These are phyloP conservation scores for Fusarium begoniae DNA, from an alignment of 2,329 filamentous ascomycete genomes.

Conservation along the genomic window DNA sequence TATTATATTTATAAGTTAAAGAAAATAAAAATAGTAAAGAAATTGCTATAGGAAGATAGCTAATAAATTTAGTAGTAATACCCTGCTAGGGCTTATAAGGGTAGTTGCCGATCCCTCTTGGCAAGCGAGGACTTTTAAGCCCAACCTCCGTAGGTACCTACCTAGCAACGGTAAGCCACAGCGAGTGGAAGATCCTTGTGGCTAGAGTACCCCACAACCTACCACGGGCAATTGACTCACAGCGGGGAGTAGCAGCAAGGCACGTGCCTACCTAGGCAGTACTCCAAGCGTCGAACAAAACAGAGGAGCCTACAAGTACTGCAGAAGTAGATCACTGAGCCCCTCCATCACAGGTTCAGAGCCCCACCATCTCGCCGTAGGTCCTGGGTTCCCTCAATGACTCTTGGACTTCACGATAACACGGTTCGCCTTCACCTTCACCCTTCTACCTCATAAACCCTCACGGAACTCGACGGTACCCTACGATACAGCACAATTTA, in stretches of 20 bases:
- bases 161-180: constrained; percentile 20
- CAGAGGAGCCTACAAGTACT: neutral
- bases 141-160: neutral
- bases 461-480: constrained; percentile 4
- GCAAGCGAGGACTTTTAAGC: too few relatives aligned
- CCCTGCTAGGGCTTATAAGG: too few relatives aligned
- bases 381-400: constrained; percentile 34
- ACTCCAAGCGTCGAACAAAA: neutral
- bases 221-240: constrained; percentile 34
- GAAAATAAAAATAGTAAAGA: too few relatives aligned
- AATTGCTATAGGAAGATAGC: too few relatives aligned
- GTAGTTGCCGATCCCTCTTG: too few relatives aligned
- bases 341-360: constrained; percentile 31
- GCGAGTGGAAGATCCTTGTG: constrained; percentile 19
- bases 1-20: too few relatives aligned
- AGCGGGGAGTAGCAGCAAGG: neutral
- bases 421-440: constrained; percentile 29
- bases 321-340: neutral
- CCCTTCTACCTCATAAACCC: constrained; percentile 1
- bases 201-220: constrained; percentile 10
- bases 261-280: neutral
- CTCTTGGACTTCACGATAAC: constrained; percentile 37
- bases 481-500: constrained; percentile 5
- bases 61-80: too few relatives aligned
- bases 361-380: constrained; percentile 26